Conservation (phyloP, 352 stramenopile genomes). For the Pythium dissotocum region DNA sequence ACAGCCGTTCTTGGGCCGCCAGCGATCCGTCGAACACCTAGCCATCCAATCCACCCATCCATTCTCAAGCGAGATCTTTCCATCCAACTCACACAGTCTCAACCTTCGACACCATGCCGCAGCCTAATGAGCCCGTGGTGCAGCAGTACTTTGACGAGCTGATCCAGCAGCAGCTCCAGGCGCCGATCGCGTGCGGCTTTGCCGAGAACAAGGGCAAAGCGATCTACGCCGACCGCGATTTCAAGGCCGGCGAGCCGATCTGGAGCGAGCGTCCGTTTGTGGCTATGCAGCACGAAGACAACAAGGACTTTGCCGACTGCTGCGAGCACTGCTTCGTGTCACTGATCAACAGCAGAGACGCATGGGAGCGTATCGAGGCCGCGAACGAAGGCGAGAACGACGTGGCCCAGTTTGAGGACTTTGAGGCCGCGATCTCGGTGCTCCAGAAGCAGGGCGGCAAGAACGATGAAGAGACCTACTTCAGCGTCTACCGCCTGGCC, state of each 20-base stretch:
- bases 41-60: background rate
- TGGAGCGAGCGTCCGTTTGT: slow-evolving; percentile 65
- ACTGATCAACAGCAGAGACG: slow-evolving; percentile 61
- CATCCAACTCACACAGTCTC: background rate
- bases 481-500: slow-evolving; percentile 60
- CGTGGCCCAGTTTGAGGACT: slow-evolving; percentile 49
- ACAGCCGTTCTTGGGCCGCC: background rate
- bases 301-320: slow-evolving; percentile 78
- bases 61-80: background rate
- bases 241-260: slow-evolving; percentile 65
- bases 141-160: slow-evolving; percentile 66
- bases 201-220: slow-evolving; percentile 71
- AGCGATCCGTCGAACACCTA: background rate
- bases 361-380: slow-evolving; percentile 56
- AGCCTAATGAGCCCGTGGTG: slow-evolving; percentile 44
- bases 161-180: slow-evolving; percentile 50
- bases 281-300: slow-evolving; percentile 75
- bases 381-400: slow-evolving; percentile 41
- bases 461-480: slow-evolving; percentile 67
- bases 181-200: slow-evolving; percentile 55
- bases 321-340: slow-evolving; percentile 83
- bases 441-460: slow-evolving; percentile 70
- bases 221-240: slow-evolving; percentile 55
- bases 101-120: slow-evolving; percentile 29
- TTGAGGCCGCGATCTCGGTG: slow-evolving; percentile 57